A percentile compares a stretch with the other conserved stretches of the same genome.
Evolutionary conservation across 257 asterid species (phyloP).

Genomic region (Voacanga thouarsii): DNA sequence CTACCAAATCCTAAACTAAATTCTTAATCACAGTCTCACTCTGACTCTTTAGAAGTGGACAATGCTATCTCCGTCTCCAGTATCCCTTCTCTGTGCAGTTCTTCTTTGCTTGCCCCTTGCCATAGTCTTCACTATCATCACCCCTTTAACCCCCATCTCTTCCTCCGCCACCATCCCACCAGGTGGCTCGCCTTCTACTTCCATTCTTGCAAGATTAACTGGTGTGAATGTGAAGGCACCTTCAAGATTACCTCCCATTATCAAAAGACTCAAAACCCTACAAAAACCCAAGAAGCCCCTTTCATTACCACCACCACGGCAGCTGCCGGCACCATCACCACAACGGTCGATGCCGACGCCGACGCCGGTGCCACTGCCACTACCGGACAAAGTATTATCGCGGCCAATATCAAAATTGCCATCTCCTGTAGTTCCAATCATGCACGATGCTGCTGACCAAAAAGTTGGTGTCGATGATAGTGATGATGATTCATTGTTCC

Average conservation of each 20-base stretch:
- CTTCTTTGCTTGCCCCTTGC: slow-evolving; percentile 83
- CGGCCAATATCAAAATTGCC: background rate
- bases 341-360: no score
- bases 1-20: background rate
- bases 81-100: slow-evolving; percentile 66
- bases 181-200: background rate
- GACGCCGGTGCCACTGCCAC: background rate
- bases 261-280: slow-evolving; percentile 5
- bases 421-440: background rate
- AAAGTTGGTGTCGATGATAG: background rate
- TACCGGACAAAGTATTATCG: background rate
- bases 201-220: background rate
- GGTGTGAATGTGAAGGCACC: background rate
- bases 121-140: slow-evolving; percentile 50
- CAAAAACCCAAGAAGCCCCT: slow-evolving; percentile 10
- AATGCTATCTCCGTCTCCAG: slow-evolving; percentile 59
- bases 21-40: slow-evolving; percentile 3
- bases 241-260: slow-evolving; percentile 1
- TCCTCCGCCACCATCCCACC: background rate
- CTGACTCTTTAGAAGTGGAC: background rate
- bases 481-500: slow-evolving; percentile 32
- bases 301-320: slow-evolving; percentile 4
- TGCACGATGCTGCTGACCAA: background rate
- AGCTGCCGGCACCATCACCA: no score
- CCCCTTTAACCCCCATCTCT: slow-evolving; percentile 36